Evolutionary conservation across 805 yeast species (phyloP), one percentile per base, ranked within the genome.

Genomic region (Candida silvatica): DNA sequence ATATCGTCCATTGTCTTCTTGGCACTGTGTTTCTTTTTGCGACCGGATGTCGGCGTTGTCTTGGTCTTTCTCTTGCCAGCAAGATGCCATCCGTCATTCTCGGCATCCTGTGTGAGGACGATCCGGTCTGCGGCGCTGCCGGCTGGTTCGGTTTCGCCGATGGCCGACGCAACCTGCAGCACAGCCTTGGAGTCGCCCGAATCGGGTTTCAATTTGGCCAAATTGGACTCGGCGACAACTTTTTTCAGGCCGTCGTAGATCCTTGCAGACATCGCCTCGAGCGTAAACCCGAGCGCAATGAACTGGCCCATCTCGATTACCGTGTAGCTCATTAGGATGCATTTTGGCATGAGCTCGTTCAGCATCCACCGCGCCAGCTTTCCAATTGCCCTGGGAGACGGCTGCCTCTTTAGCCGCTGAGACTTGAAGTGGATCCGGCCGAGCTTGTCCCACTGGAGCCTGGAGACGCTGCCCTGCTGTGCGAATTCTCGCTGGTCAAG

Each of bases 251-350:
- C 55, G 67, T 39, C 62, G 64, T 14, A 53, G 7, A 82, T 46
- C 35, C 67, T 64, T 2, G 81, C 67, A 26, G 74, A 45, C 15
- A 61, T 35, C 0, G 82, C 94, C 3, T 84, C 48, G 27, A 85
- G 54, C 0, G 81, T 72, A 42, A 86, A 66, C 2, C 94, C 95
- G 9, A 86, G 52, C 2, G 78, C 69, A 5, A 84, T 66, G 48
- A 81, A 86, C 49, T 87, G 94, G 0, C 88, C 94, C 39, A 77
- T 64, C 1, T 80, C 77, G 6, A 86, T 64, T 1, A 86, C 67
- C 1, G 77, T 70, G 52, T 80, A 77, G 47, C 83, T 80, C 9
- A 71, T 69, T 38, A 71, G 67, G 52, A 71, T 79, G 20, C 80
- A 71, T 20, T 59, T 58, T 5, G 67, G 69, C 1, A 75, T 46